Conservation (phyloP, 257 asterid genomes). For the Solanum megistacrolobum region DNA sequence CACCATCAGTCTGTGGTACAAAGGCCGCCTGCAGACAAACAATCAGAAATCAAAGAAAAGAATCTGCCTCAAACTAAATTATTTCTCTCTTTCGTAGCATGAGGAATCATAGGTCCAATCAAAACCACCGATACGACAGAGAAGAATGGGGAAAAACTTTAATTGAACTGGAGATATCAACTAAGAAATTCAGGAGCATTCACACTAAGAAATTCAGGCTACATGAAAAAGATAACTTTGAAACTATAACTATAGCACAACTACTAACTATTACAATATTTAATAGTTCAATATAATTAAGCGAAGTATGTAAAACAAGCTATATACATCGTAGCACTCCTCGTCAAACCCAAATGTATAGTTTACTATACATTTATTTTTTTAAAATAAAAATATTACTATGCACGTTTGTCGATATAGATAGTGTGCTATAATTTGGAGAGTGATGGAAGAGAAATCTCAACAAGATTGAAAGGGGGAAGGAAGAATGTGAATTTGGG, state of each 20-base stretch:
- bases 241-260: background rate
- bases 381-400: background rate
- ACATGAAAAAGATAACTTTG: background rate
- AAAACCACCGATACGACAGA: background rate
- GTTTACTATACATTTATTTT: background rate
- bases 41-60: constrained; percentile 7
- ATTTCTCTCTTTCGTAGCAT: background rate
- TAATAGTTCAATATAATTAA: background rate
- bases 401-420: background rate
- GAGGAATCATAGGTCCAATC: background rate
- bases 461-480: background rate
- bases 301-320: background rate
- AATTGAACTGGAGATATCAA: background rate
- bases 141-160: background rate
- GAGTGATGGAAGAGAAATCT: background rate
- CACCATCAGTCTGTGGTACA: constrained; percentile 79
- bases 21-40: constrained; percentile 66
- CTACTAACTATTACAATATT: background rate
- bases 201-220: background rate
- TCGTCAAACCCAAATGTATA: background rate
- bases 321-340: background rate
- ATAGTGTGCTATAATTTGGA: background rate
- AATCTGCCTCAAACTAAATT: background rate
- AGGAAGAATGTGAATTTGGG: background rate
- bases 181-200: background rate